phyloP scores from a whole-genome alignment of 2,329 filamentous ascomycete species.

The Mycosphaerelloides madeirae region DNA sequence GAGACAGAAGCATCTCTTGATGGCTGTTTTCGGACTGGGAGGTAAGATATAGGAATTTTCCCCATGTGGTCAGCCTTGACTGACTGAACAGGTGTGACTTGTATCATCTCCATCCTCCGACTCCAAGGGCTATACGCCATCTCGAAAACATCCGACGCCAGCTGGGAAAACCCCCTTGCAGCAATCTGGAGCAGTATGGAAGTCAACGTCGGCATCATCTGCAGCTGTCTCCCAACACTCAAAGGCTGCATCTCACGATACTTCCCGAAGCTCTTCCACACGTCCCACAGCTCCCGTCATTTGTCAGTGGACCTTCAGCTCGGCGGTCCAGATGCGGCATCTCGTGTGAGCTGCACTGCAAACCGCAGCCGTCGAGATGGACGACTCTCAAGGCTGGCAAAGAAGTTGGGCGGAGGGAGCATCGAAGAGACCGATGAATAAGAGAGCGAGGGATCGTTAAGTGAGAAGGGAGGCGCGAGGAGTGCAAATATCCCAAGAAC shows the following conservation, averaged over 20 bases:
- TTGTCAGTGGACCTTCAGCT: constrained; percentile 9
- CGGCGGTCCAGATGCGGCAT: constrained; percentile 9
- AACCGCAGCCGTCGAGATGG: background rate
- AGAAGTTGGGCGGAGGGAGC: constrained; percentile 3
- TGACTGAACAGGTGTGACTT: constrained; percentile 20
- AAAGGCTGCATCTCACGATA: constrained; percentile 25
- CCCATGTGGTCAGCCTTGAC: too few relatives aligned
- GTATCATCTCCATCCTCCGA: constrained; percentile 25
- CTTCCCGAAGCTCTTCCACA: constrained; percentile 25
- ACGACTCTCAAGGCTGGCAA: constrained; percentile 3
- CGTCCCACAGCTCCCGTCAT: background rate
- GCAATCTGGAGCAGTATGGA: constrained; percentile 25
- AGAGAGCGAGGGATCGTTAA: constrained; percentile 7
- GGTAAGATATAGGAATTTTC: constrained; percentile 13
- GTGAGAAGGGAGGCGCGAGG: constrained; percentile 1
- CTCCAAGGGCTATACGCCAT: constrained; percentile 25
- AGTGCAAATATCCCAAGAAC: background rate
- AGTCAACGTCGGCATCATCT: constrained; percentile 29
- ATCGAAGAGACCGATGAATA: constrained; percentile 10
- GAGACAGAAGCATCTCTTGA: constrained; percentile 28
- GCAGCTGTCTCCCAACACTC: constrained; percentile 26
- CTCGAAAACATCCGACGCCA: constrained; percentile 21
- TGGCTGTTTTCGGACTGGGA: constrained; percentile 33
- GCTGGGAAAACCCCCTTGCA: constrained; percentile 27
- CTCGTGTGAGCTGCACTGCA: constrained; percentile 11